Conservation (phyloP, 106 monocot species). For the Xerophyta viscosa region DNA sequence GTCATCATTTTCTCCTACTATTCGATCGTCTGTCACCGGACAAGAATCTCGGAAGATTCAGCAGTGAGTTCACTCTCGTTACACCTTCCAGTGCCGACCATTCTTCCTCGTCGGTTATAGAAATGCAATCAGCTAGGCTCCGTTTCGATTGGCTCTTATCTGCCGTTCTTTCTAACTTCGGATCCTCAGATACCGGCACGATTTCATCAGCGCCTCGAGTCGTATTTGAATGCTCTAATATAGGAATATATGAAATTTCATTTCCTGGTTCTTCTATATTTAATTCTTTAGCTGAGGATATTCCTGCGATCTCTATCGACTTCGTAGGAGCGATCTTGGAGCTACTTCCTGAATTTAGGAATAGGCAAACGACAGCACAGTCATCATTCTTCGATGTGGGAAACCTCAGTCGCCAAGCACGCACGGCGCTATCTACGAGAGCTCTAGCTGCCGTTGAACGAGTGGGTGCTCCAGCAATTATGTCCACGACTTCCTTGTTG, state of each 20-base stretch:
- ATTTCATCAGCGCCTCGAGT: constrained; percentile 32
- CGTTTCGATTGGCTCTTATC: constrained; percentile 53
- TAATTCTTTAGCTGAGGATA: not conserved
- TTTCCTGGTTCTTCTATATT: constrained; percentile 1
- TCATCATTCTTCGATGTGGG: constrained; percentile 68
- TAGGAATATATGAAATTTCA: constrained; percentile 1
- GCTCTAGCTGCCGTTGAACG: constrained; percentile 60
- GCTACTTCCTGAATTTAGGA: constrained; percentile 20
- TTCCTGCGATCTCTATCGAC: not conserved
- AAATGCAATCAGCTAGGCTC: constrained; percentile 70
- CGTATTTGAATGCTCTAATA: constrained; percentile 11
- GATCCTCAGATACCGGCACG: constrained; percentile 30
- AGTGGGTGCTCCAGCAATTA: constrained; percentile 54
- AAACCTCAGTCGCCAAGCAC: constrained; percentile 62
- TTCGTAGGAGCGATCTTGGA: not conserved
- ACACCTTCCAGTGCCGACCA: constrained; percentile 90
- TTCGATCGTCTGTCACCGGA: not conserved
- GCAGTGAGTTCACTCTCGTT: constrained; percentile 71
- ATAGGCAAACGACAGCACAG: constrained; percentile 74
- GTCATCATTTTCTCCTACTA: not conserved
- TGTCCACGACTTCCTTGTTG: constrained; percentile 78
- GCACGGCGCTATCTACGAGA: constrained; percentile 59
- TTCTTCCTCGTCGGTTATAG: constrained; percentile 59
- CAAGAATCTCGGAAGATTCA: constrained; percentile 63
- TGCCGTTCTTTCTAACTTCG: constrained; percentile 11